Evolutionary conservation across 2,329 filamentous ascomycete species (phyloP), one percentile per base, ranked within the genome.

Genomic region (Rugonectria rugulosa): DNA sequence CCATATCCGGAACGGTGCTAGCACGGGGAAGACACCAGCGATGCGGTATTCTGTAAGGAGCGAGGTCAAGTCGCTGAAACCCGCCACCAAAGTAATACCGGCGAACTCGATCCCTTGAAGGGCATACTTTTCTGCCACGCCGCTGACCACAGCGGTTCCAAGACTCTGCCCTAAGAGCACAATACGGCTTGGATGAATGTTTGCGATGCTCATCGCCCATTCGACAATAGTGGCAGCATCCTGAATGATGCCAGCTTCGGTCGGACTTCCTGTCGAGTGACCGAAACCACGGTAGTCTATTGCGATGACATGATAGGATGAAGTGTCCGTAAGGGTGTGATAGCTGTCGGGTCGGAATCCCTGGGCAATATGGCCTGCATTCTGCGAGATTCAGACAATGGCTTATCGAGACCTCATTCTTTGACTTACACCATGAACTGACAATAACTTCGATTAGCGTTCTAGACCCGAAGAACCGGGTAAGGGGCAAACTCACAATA

Each of bases 211-310:
- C 31, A 92, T 79, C 9, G 90, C 85, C 77, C 90, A 96, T 57
- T 92, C 82, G 3, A 96, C 79, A 3, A 91, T 76, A 0, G 91
- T 81, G 4, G 89, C 79, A 14, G 88, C 91, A 70, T 98, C 94
- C 5, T 84, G 85, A 51, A 96, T 90, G 7, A 98, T 76, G 0
- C 94, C 94, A 29, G 82, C 76, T 75, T 98, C 94, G 0, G 87
- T 88, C 0, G 94, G 94, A 4, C 75, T 77, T n/a, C 94, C 92
- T 1, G 88, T 91, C 8, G 90, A 95, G 32, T 85, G 81, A 1
- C 92, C 93, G 65, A 91, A 97, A 6, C 93, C 93, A 15, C 93
- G 89, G 74, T 97, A 97, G 77, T 97, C 92, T 66, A 97, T 87
- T 32, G 91, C 85, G n/a, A 97, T 79, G 38, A 97, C 84, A 69